Evolutionary conservation across 169 alveolate genomes (phyloP).

Genomic region (Toxoplasma gondii): DNA sequence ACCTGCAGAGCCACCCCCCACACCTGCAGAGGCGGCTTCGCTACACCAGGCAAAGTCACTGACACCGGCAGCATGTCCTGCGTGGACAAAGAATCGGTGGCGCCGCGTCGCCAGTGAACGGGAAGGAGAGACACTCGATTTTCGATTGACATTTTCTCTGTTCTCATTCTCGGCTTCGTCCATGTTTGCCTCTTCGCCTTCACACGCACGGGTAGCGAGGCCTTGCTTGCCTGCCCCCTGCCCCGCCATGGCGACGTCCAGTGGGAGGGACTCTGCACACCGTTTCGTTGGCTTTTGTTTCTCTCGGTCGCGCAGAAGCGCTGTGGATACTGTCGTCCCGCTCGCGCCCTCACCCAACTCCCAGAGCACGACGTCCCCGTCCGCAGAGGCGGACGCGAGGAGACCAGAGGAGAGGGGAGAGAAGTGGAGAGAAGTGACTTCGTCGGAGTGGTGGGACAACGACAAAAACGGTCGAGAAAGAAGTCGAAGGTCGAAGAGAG

Average conservation of each 20-base stretch:
- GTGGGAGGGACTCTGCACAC: too few relatives aligned
- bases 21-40: conserved; percentile 54
- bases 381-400: conserved; percentile 28
- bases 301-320: background rate
- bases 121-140: too few relatives aligned
- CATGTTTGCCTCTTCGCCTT: background rate
- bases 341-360: background rate
- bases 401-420: background rate
- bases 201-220: too few relatives aligned
- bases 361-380: conserved; percentile 38
- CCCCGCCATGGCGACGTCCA: too few relatives aligned
- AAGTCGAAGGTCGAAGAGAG: conserved; percentile 35
- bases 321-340: background rate
- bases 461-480: conserved; percentile 27
- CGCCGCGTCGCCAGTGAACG: background rate
- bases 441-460: conserved; percentile 20
- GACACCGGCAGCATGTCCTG: conserved; percentile 64
- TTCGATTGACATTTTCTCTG: too few relatives aligned
- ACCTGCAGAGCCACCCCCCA: conserved; percentile 22
- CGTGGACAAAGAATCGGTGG: conserved; percentile 51
- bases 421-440: conserved; percentile 24
- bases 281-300: background rate
- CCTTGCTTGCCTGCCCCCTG: too few relatives aligned
- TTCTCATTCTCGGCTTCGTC: background rate
- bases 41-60: conserved; percentile 66